These are phyloP conservation scores for Sarocladium strictum DNA, from an alignment of 2,329 filamentous ascomycete genomes.

Conservation along the genomic window DNA sequence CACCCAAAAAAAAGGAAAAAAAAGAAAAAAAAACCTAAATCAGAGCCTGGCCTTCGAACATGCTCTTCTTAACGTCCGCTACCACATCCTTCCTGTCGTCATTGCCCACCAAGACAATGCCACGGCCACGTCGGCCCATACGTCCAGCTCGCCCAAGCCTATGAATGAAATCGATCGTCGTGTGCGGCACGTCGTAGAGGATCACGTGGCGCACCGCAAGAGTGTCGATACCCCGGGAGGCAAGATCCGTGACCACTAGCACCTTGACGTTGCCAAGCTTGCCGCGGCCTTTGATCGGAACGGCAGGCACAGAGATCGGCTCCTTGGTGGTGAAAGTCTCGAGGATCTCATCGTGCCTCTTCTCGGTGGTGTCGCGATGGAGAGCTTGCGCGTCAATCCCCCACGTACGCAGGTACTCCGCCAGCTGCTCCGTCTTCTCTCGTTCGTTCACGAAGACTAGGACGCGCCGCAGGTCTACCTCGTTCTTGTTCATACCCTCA, in stretches of 20 bases:
- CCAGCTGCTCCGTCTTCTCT: conserved; percentile 76
- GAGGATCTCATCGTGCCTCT: conserved; percentile 71
- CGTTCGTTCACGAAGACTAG: conserved; percentile 97
- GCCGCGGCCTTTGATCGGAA: conserved; percentile 24
- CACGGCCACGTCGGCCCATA: conserved; percentile 85
- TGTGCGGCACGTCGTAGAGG: conserved; percentile 95
- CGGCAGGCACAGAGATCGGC: conserved; percentile 28
- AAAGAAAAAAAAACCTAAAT: conserved; percentile 41
- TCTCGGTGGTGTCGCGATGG: conserved; percentile 75
- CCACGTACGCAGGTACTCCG: conserved; percentile 72
- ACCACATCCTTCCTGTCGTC: conserved; percentile 87
- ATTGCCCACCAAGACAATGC: conserved; percentile 84
- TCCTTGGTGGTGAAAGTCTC: conserved; percentile 60
- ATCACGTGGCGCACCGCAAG: conserved; percentile 86
- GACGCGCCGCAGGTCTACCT: conserved; percentile 71
- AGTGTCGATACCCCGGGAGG: conserved; percentile 90
- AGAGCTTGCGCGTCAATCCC: conserved; percentile 84
- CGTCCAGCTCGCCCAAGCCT: conserved; percentile 84
- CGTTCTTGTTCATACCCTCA: conserved; percentile 48
- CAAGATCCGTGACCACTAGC: conserved; percentile 88
- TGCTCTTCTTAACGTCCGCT: conserved; percentile 82
- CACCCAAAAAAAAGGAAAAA: no score
- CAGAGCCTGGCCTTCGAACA: conserved; percentile 75
- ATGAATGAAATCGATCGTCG: conserved; percentile 97
- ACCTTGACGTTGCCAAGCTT: conserved; percentile 75